These are phyloP conservation scores for Solioccasus polychromus DNA, from an alignment of 768 basidiomycete genomes.

Conservation along the genomic window DNA sequence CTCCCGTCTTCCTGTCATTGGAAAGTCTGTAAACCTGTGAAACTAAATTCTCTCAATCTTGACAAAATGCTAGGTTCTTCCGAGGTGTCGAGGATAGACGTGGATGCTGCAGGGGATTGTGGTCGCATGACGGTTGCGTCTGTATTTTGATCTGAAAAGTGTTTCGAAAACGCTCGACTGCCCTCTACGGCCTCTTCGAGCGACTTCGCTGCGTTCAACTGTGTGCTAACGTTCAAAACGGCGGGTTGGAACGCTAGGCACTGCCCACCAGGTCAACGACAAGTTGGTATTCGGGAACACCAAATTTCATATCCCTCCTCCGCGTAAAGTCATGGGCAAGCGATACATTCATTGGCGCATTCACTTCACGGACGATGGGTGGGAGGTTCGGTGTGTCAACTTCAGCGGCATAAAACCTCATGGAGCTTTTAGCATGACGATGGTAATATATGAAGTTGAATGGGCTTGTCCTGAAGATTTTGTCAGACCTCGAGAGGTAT, in stretches of 20 bases:
- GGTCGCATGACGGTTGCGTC: constrained; percentile 10
- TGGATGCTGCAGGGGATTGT: not conserved
- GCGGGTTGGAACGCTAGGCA: not conserved
- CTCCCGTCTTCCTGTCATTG: not conserved
- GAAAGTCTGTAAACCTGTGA: constrained; percentile 19
- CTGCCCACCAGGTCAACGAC: constrained; percentile 43
- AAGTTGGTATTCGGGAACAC: constrained; percentile 20
- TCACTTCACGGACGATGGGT: constrained; percentile 14
- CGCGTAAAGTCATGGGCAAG: constrained; percentile 41
- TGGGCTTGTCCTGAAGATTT: constrained; percentile 11
- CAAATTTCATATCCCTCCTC: constrained; percentile 4
- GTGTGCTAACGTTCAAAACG: not conserved
- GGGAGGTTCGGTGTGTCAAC: constrained; percentile 28
- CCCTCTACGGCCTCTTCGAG: constrained; percentile 29
- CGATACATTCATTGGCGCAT: constrained; percentile 26
- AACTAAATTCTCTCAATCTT: constrained; percentile 21
- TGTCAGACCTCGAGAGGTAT: constrained; percentile 9
- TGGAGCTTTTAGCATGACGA: constrained; percentile 49
- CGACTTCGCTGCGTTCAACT: constrained; percentile 47
- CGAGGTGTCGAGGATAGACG: not conserved
- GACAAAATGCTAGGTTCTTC: constrained; percentile 3
- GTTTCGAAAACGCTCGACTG: constrained; percentile 1
- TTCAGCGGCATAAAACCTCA: constrained; percentile 64
- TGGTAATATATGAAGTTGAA: constrained; percentile 46
- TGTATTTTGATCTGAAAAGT: not conserved